Percentiles rank a stretch among this genome's conserved stretches.
These are phyloP conservation scores for Kwoniella shandongensis DNA, from an alignment of 768 basidiomycete genomes.

Conservation along the genomic window DNA sequence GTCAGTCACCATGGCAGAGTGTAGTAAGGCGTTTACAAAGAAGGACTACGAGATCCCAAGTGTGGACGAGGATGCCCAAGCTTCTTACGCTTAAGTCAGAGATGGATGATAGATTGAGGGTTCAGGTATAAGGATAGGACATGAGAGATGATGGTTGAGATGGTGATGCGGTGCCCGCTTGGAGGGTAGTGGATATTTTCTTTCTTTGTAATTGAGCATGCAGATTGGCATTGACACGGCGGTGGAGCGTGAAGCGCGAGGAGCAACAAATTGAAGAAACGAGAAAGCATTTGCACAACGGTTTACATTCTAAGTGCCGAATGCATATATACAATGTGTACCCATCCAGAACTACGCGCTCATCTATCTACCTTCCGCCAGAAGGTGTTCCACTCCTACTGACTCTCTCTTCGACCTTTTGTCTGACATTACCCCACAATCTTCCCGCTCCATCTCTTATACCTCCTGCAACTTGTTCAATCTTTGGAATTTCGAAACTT, in stretches of 20 bases:
- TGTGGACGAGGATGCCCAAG: conserved; percentile 45
- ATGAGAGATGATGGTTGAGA: too few species aligned
- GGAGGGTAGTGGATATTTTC: too few species aligned
- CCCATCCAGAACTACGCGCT: not conserved
- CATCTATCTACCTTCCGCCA: conserved; percentile 20
- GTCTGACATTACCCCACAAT: conserved; percentile 83
- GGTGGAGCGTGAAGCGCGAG: not conserved
- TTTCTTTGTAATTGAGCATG: too few species aligned
- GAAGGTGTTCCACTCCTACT: conserved; percentile 49
- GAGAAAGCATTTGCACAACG: too few species aligned
- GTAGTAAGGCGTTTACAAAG: conserved; percentile 80
- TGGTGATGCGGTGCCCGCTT: too few species aligned
- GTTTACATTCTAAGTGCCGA: too few species aligned
- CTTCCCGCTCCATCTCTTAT: conserved; percentile 84
- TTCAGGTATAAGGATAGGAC: too few species aligned
- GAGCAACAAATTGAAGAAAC: not conserved
- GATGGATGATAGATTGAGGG: too few species aligned
- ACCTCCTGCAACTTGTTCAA: conserved; percentile 64
- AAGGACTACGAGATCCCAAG: conserved; percentile 42
- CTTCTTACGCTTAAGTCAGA: conserved; percentile 36
- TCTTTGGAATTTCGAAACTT: conserved; percentile 43
- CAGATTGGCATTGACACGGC: not conserved
- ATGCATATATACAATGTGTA: not conserved
- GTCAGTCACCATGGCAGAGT: conserved; percentile 93
- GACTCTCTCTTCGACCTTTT: conserved; percentile 62